phyloP scores from a whole-genome alignment of 495 filamentous ascomycete species.

The Neurospora sp. region DNA sequence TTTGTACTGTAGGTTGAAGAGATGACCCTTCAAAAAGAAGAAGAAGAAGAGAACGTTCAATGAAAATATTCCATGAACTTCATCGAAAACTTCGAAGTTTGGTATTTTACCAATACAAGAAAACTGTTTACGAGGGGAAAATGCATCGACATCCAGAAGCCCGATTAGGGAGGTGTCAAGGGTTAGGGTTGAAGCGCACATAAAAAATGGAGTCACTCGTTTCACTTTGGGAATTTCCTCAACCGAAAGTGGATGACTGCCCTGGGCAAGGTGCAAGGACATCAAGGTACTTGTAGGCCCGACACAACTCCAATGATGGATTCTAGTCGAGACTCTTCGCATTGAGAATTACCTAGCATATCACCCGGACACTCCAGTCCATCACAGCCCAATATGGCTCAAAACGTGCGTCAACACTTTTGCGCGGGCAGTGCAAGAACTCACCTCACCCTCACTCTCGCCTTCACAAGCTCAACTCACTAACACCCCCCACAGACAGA shows the following conservation, averaged over 20 bases:
- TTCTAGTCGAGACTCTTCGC: background rate
- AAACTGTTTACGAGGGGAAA: background rate
- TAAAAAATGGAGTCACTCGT: background rate
- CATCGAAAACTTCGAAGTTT: no score
- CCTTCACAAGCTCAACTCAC: no score
- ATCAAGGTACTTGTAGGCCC: no score
- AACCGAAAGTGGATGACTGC: background rate
- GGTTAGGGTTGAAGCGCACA: background rate
- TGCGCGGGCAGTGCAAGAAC: no score
- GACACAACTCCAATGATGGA: background rate
- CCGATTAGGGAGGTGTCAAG: background rate
- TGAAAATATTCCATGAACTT: no score
- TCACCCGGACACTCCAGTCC: no score
- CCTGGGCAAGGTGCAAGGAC: no score
- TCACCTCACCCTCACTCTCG: background rate
- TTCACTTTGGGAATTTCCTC: background rate
- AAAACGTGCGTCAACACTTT: conserved; percentile 1
- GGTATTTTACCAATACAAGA: background rate
- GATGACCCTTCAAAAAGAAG: no score
- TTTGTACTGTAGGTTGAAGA: no score
- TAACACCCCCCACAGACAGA: background rate
- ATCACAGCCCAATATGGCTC: background rate
- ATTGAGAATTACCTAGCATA: no score
- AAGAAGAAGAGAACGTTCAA: no score
- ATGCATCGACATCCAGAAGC: background rate